A percentile compares a stretch with the other conserved stretches of the same genome.
Evolutionary conservation across 2,329 filamentous ascomycete species (phyloP).

Genomic region (Apiospora arundinis): DNA sequence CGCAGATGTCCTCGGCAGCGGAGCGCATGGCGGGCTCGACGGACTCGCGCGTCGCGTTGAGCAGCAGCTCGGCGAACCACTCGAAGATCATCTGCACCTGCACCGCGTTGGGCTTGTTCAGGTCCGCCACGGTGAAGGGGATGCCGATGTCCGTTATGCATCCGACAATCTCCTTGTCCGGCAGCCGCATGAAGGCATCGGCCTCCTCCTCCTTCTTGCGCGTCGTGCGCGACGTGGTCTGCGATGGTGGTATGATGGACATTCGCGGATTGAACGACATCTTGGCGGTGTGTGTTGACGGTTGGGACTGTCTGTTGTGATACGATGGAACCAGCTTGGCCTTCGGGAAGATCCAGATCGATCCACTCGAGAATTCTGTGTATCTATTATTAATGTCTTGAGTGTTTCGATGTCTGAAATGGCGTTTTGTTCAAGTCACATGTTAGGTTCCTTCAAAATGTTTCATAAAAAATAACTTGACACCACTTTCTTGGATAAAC

Average conservation of each 20-base stretch:
- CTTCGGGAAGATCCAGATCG: neutral
- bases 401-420: neutral
- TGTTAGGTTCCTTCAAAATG: neutral
- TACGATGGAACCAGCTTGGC: neutral
- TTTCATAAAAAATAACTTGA: neutral
- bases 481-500: neutral
- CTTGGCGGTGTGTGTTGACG: constrained; percentile 28
- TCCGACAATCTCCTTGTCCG: constrained; percentile 84
- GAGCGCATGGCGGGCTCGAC: constrained; percentile 95
- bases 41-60: constrained; percentile 91
- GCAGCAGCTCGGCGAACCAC: constrained; percentile 92
- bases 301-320: neutral
- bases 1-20: constrained; percentile 85
- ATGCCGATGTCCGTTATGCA: constrained; percentile 98
- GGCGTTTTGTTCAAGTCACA: neutral
- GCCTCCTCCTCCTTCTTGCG: constrained; percentile 66
- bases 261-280: constrained; percentile 67
- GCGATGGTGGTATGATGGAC: constrained; percentile 63
- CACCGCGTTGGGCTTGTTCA: constrained; percentile 91
- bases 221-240: constrained; percentile 55
- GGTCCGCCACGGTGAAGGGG: constrained; percentile 81
- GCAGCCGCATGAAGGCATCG: constrained; percentile 65
- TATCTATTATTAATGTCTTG: neutral
- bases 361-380: neutral
- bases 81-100: constrained; percentile 98